Base-by-base conservation (phyloP, 345 rosid species). In the Eutrema japonicum region DNA sequence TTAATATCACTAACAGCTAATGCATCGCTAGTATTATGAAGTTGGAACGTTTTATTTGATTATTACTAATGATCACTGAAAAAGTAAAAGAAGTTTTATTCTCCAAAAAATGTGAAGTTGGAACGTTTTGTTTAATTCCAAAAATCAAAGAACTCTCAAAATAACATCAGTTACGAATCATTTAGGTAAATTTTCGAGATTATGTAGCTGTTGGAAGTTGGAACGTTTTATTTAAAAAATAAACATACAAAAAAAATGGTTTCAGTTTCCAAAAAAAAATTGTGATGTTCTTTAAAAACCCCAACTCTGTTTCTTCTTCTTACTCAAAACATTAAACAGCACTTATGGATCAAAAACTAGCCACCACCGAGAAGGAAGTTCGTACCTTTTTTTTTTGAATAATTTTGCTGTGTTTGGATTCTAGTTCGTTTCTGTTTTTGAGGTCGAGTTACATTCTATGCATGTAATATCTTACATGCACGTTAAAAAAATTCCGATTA, bases 341-440 rank as follows among this genome's bases (percentile, higher is more conserved):
- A 50, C 32, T 36, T 5, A 67, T 67, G 71, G 51, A 53, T 57
- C 62, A 13, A 29, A n/a, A 13, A 13, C 40, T 67, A 51, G 50
- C 40, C 71, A 52, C 61, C 11, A 12, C 50, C 27, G 50, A 66
- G 60, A 38, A 51, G 4, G 10, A 66, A 27, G 71, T 66, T 3
- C 10, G 60, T 66, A 18, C 6, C 2, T 33, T 9, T 12, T 13
- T 10, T 16, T 7, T 52, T 14, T 3, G 11, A 14, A n/a, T n/a
- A n/a, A n/a, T n/a, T n/a, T 4, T n/a, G n/a, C n/a, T 32, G 6
- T 10, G 32, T 57, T 36, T 3, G 11, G 8, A 27, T 10, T 6
- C 36, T 2, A 10, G 30, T 18, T 51, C 30, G 8, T 7, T 13
- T 54, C 22, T 18, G 18, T 11, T 11, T 9, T 37, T 60, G 8